Conservation (phyloP, 768 basidiomycete genomes). For the Pleurotus pulmonarius region DNA sequence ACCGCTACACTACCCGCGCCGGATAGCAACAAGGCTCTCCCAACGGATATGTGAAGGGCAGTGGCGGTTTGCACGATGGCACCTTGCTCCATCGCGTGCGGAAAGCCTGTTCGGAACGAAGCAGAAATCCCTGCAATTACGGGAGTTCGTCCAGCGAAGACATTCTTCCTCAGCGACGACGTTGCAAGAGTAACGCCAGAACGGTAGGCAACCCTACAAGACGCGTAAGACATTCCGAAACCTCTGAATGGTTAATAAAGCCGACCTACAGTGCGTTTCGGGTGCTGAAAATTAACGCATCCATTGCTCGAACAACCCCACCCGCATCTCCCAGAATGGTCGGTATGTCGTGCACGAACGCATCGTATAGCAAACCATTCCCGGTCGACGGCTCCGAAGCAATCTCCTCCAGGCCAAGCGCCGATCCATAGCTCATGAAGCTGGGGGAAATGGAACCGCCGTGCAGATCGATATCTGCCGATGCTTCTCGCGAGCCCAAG, state of each 20-base stretch:
- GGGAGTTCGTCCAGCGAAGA: slow-evolving; percentile 34
- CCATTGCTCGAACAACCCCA: slow-evolving; percentile 59
- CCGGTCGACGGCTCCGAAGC: slow-evolving; percentile 62
- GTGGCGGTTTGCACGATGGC: slow-evolving; percentile 58
- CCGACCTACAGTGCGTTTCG: slow-evolving; percentile 66
- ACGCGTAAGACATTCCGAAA: neutral
- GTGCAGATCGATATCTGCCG: slow-evolving; percentile 50
- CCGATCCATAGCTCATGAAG: slow-evolving; percentile 61
- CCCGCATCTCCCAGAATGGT: slow-evolving; percentile 45
- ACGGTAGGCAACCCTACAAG: slow-evolving; percentile 55
- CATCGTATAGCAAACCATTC: slow-evolving; percentile 58
- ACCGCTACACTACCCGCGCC: slow-evolving; percentile 39
- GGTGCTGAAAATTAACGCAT: slow-evolving; percentile 69
- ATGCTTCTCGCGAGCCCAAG: slow-evolving; percentile 13
- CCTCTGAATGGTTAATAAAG: neutral
- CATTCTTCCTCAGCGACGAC: slow-evolving; percentile 36
- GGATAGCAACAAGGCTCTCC: slow-evolving; percentile 32
- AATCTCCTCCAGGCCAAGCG: slow-evolving; percentile 77
- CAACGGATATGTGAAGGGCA: slow-evolving; percentile 62
- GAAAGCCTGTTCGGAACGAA: slow-evolving; percentile 55
- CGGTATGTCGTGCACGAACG: slow-evolving; percentile 40
- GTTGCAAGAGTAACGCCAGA: slow-evolving; percentile 66
- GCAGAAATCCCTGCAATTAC: slow-evolving; percentile 61
- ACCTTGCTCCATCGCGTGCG: slow-evolving; percentile 52
- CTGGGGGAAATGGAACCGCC: slow-evolving; percentile 71